phyloP scores from a whole-genome alignment of 2,329 filamentous ascomycete species.

The Davidsoniella virescens region DNA sequence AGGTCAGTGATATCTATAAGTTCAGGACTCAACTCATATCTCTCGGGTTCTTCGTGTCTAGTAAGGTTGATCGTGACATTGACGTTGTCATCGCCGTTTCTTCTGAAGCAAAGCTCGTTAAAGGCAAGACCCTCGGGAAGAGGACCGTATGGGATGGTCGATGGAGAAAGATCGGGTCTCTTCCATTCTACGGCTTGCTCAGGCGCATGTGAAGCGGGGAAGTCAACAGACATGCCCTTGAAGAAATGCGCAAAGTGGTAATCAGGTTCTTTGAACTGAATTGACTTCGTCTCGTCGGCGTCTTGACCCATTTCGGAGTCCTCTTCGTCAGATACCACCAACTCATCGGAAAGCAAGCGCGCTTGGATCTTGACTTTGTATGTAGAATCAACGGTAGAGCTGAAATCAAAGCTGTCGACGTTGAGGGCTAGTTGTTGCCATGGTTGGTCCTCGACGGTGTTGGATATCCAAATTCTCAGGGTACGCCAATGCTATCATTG shows the following conservation, averaged over 20 bases:
- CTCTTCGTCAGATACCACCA: constrained; percentile 30
- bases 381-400: constrained; percentile 56
- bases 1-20: constrained; percentile 76
- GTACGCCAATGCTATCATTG: constrained; percentile 27
- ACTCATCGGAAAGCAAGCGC: constrained; percentile 55
- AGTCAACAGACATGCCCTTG: constrained; percentile 59
- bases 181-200: constrained; percentile 67
- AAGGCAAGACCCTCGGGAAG: constrained; percentile 57
- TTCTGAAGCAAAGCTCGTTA: constrained; percentile 80
- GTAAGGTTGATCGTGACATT: constrained; percentile 80
- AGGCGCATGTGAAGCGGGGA: constrained; percentile 43
- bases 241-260: constrained; percentile 58
- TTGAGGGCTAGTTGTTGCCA: constrained; percentile 58
- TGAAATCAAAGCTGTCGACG: constrained; percentile 67
- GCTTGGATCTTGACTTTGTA: constrained; percentile 91
- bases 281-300: constrained; percentile 24
- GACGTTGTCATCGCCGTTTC: constrained; percentile 79
- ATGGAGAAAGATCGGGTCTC: constrained; percentile 48
- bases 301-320: constrained; percentile 21
- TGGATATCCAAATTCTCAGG: constrained; percentile 84
- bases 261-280: constrained; percentile 23
- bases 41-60: constrained; percentile 71
- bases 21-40: constrained; percentile 62
- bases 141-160: constrained; percentile 31
- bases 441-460: constrained; percentile 83